A percentile compares a stretch with the other conserved stretches of the same genome.
Evolutionary conservation across 2,329 filamentous ascomycete genomes (phyloP).

Genomic region (Penicillium nordicum): DNA sequence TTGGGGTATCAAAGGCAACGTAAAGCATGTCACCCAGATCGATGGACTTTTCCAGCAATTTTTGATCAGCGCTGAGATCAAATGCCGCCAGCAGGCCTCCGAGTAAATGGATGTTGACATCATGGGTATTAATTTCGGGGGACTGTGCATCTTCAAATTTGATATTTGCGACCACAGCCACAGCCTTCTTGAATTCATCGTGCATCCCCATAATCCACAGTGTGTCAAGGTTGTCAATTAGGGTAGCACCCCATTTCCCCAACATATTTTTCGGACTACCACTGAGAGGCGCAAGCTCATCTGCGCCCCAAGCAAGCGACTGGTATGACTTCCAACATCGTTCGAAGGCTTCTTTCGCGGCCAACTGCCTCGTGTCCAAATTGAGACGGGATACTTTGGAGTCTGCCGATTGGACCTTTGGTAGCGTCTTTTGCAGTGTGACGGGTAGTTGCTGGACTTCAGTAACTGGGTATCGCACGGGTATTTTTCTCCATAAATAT

Average conservation of each 20-base stretch:
- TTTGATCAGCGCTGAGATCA: conserved; percentile 69
- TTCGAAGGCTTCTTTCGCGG: conserved; percentile 68
- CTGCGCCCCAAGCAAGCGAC: conserved; percentile 72
- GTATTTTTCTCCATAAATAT: conserved; percentile 10
- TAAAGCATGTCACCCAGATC: conserved; percentile 75
- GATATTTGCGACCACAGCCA: conserved; percentile 62
- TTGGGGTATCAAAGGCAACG: conserved; percentile 80
- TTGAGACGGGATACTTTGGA: conserved; percentile 2
- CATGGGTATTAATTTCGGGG: conserved; percentile 73
- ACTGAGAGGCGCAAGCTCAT: conserved; percentile 74
- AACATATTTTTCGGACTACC: conserved; percentile 69
- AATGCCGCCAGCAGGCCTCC: conserved; percentile 79
- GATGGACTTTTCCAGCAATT: conserved; percentile 71
- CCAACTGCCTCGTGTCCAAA: conserved; percentile 28
- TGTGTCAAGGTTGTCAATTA: conserved; percentile 76
- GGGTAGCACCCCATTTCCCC: conserved; percentile 80
- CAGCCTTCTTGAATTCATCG: conserved; percentile 72
- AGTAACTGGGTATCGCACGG: conserved; percentile 9
- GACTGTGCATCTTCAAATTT: conserved; percentile 72
- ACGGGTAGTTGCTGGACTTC: conserved; percentile 1
- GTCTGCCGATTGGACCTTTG: conserved; percentile 5
- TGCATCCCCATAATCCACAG: conserved; percentile 78
- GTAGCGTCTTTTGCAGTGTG: neutral
- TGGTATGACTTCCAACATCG: conserved; percentile 78
- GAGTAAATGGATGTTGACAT: conserved; percentile 82